Evolutionary conservation across 176 grass and related monocot genomes (phyloP), one percentile per base, ranked within the genome.

Genomic region (Dactylis glomerata): DNA sequence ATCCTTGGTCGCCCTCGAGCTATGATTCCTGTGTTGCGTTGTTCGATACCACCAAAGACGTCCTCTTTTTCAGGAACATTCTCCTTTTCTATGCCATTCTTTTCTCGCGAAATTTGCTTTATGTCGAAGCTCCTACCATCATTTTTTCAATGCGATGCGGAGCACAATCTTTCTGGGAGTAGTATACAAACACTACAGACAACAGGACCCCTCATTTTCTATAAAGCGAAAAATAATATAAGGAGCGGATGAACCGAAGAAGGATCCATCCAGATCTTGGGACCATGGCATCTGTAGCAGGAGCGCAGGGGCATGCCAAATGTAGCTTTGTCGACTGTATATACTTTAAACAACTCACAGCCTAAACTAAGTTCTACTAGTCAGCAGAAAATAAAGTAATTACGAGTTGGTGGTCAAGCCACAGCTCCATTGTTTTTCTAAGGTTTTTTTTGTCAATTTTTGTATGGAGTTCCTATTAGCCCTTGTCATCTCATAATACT

Each of bases 271-370:
- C 14, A 51, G 22, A 66, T 64, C 59, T 30, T 10, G 52, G 56
- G 57, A 17, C 28, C 28, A 36, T 12, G 65, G 32, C 62, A 65
- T 65, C 28, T 57, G 22, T 24, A 33, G 30, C 30, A 31, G 27
- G 41, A 75, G 16, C 10, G 19, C 17, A n/a, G 28, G 31, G 16
- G 68, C 47, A 57, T 16, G 47, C 74, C 83, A 85, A 85, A 68
- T 5, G 23, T n/a, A 17, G 61, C 46, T 41, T 68, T 72, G 68
- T 85, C 62, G 24, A 16, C 62, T 20, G n/a, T n/a, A n/a, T n/a
- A n/a, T n/a, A 33, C 49, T 44, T 24, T 57, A 57, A 12, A 58
- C 55, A 58, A 26, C n/a, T 58, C n/a, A 24, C 23, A 26, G 10
- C n/a, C 55, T 5, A 52, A 58, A 1, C 23, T 13, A 22, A 52